A percentile compares a stretch with the other conserved stretches of the same genome.
phyloP scores from a whole-genome alignment of 179 eudicot species.

The Pouteria campechiana region DNA sequence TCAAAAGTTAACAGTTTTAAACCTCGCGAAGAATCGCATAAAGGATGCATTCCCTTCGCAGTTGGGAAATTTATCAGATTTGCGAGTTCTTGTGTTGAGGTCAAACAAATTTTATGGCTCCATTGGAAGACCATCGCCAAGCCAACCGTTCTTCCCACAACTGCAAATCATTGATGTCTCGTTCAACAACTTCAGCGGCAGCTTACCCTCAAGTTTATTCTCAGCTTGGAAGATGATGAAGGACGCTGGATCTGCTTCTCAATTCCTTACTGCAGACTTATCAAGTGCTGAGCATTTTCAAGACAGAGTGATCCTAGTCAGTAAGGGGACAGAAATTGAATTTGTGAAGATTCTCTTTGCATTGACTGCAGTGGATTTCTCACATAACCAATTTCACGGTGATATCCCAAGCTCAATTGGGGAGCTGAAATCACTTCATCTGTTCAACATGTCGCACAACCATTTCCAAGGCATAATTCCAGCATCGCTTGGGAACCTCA shows the following conservation, averaged over 20 bases:
- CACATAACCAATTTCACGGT: not conserved
- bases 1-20: not conserved
- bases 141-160: too few relatives aligned
- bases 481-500: constrained; percentile 2
- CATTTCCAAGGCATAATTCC: not conserved
- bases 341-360: constrained; percentile 4
- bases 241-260: not conserved
- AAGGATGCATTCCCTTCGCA: constrained; percentile 4
- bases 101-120: constrained; percentile 10
- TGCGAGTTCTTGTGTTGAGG: constrained; percentile 14
- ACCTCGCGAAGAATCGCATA: constrained; percentile 3
- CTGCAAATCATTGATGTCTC: too few relatives aligned
- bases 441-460: constrained; percentile 2
- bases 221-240: not conserved
- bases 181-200: too few relatives aligned
- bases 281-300: not conserved
- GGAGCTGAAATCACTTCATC: not conserved
- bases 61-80: not conserved
- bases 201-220: constrained; percentile 7
- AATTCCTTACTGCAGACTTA: not conserved
- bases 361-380: constrained; percentile 3
- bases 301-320: constrained; percentile 5
- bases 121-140: constrained; percentile 1
- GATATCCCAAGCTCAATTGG: constrained; percentile 1
- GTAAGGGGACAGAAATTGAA: constrained; percentile 5